A percentile compares a stretch with the other conserved stretches of the same genome.
phyloP scores from a whole-genome alignment of 768 basidiomycete genomes.

The Cystobasidium onofrii region DNA sequence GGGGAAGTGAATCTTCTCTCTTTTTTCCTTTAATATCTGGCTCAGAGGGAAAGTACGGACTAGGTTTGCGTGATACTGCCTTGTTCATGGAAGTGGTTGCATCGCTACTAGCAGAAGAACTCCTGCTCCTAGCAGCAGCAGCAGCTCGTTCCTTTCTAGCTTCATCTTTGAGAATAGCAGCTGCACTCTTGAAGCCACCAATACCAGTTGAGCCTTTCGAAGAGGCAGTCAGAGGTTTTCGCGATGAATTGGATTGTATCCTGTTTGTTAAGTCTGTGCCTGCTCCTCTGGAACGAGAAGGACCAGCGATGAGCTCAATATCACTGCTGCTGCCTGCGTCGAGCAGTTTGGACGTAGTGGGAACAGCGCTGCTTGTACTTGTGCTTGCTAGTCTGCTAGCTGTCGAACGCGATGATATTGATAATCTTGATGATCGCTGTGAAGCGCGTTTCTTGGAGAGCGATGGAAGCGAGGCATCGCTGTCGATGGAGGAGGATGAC shows the following conservation, averaged over 20 bases:
- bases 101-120: constrained; percentile 3
- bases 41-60: neutral
- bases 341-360: neutral
- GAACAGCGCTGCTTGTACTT: neutral
- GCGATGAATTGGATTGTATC: neutral
- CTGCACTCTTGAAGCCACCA: constrained; percentile 22
- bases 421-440: neutral
- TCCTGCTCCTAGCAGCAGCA: neutral
- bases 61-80: neutral
- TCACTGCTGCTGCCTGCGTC: constrained; percentile 5
- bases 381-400: neutral
- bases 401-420: neutral
- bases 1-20: neutral
- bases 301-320: constrained; percentile 10
- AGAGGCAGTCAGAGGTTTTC: neutral
- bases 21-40: neutral
- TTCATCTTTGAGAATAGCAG: constrained; percentile 18
- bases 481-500: neutral
- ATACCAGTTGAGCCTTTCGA: neutral
- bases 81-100: neutral
- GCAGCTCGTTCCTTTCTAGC: neutral
- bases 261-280: neutral
- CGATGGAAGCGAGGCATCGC: neutral
- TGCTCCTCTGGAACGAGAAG: neutral
- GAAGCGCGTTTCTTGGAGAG: neutral